Evolutionary conservation across 2,329 filamentous ascomycete genomes (phyloP).

Genomic region (Arthrinium puccinioides): DNA sequence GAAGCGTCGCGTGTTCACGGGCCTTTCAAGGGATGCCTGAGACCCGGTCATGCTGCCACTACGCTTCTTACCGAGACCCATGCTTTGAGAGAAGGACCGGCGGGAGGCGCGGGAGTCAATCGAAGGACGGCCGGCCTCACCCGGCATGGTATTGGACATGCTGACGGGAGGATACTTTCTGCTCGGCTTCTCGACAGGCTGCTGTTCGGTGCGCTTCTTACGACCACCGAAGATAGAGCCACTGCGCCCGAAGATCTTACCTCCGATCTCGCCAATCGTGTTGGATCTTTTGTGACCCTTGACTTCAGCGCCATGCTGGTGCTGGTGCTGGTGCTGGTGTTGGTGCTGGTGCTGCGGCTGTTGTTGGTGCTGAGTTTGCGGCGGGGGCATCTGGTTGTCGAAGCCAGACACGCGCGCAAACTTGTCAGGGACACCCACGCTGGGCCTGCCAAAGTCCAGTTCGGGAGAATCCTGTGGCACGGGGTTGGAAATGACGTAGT

Average conservation of each 20-base stretch:
- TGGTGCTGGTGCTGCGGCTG: background rate
- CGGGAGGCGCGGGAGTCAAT: conserved; percentile 62
- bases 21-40: conserved; percentile 49
- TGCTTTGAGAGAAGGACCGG: conserved; percentile 54
- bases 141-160: conserved; percentile 68
- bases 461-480: conserved; percentile 48
- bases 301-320: conserved; percentile 23
- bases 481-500: conserved; percentile 65
- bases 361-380: background rate
- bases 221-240: conserved; percentile 70
- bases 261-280: conserved; percentile 74
- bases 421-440: conserved; percentile 49
- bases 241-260: conserved; percentile 77
- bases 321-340: conserved; percentile 23
- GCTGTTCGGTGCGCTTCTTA: conserved; percentile 24
- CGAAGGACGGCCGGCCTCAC: conserved; percentile 48
- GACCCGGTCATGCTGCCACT: conserved; percentile 59
- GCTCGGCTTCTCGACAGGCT: conserved; percentile 45
- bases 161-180: conserved; percentile 84
- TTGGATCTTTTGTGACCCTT: conserved; percentile 62
- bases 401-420: conserved; percentile 53
- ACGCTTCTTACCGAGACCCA: conserved; percentile 62
- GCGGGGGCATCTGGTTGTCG: conserved; percentile 25
- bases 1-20: conserved; percentile 49
- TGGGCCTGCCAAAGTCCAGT: conserved; percentile 48